phyloP scores from a whole-genome alignment of 768 basidiomycete genomes.

The Clitopilus passeckerianus region DNA sequence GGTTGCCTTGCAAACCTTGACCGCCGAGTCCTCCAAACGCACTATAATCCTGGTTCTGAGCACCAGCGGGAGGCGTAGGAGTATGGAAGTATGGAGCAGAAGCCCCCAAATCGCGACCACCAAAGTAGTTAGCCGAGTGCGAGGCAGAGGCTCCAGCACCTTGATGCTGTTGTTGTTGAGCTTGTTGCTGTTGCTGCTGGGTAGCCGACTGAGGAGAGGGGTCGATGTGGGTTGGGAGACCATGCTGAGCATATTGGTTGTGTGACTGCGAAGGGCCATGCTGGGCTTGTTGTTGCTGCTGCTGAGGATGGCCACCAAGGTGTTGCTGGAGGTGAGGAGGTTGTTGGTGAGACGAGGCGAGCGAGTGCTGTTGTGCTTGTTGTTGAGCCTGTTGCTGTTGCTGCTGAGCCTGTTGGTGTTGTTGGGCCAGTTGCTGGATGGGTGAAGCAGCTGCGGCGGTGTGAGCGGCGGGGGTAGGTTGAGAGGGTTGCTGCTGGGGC shows the following conservation, averaged over 20 bases:
- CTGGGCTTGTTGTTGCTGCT: conserved; percentile 21
- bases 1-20: conserved; percentile 57
- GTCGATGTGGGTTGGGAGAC: conserved; percentile 62
- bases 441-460: conserved; percentile 28
- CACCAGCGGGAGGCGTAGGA: conserved; percentile 64
- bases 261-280: conserved; percentile 24
- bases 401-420: conserved; percentile 25
- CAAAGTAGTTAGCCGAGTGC: conserved; percentile 46
- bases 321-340: conserved; percentile 30
- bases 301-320: conserved; percentile 35
- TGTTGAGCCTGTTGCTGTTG: conserved; percentile 23
- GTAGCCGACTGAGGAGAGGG: conserved; percentile 42
- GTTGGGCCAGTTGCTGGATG: conserved; percentile 36
- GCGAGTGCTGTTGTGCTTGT: conserved; percentile 28
- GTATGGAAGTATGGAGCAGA: conserved; percentile 68
- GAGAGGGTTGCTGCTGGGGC: conserved; percentile 33
- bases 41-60: conserved; percentile 59
- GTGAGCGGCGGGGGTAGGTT: conserved; percentile 21
- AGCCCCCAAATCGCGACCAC: conserved; percentile 48
- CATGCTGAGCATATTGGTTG: conserved; percentile 61
- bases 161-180: conserved; percentile 10
- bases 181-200: conserved; percentile 27
- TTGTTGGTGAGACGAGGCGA: conserved; percentile 18
- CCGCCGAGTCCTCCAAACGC: conserved; percentile 59
- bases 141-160: conserved; percentile 36